These are phyloP conservation scores for Medicago arabica DNA, from an alignment of 306 rosid genomes.

Conservation along the genomic window DNA sequence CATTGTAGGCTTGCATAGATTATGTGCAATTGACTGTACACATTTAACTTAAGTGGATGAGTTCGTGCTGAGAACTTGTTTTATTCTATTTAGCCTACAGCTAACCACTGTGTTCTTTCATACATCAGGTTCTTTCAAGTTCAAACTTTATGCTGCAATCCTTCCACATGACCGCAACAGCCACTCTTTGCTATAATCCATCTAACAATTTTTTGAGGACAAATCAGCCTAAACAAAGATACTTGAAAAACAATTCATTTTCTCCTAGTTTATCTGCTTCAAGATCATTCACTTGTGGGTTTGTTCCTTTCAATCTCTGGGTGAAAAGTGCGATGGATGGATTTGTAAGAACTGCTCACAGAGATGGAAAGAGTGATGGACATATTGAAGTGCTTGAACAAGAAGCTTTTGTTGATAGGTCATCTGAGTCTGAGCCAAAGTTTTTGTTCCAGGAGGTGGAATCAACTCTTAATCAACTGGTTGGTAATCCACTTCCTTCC, in stretches of 20 bases:
- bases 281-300: conserved; percentile 41
- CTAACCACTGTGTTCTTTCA: background rate
- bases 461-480: conserved; percentile 55
- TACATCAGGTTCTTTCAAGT: conserved; percentile 7
- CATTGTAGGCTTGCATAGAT: background rate
- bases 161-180: conserved; percentile 16
- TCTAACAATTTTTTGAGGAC: conserved; percentile 23
- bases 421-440: conserved; percentile 41
- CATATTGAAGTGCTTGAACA: conserved; percentile 53
- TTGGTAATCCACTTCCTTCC: conserved; percentile 10
- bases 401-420: conserved; percentile 53
- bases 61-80: background rate
- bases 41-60: background rate
- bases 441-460: conserved; percentile 44
- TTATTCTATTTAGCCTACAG: background rate
- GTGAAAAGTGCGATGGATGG: conserved; percentile 46
- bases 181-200: conserved; percentile 31
- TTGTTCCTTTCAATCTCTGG: conserved; percentile 30
- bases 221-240: conserved; percentile 21
- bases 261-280: conserved; percentile 26
- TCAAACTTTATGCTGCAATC: conserved; percentile 14
- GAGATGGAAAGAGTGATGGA: conserved; percentile 47
- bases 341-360: conserved; percentile 31
- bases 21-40: background rate
- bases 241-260: conserved; percentile 37